These are phyloP conservation scores for Jatropha curcas DNA, from an alignment of 345 rosid species.

Conservation along the genomic window DNA sequence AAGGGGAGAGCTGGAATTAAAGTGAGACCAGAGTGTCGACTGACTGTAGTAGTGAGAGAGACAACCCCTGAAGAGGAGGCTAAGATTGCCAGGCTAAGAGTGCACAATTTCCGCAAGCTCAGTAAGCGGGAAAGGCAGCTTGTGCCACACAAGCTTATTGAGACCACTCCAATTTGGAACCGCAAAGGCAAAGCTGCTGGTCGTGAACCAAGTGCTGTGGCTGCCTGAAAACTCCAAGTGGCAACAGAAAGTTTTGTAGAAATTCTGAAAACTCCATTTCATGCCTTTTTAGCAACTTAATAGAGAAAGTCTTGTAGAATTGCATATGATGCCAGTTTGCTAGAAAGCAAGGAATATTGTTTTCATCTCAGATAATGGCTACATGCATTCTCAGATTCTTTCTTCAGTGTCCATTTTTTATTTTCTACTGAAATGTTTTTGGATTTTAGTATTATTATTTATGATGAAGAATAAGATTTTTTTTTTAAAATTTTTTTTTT, in stretches of 20 bases:
- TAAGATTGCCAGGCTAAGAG: constrained; percentile 74
- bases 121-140: constrained; percentile 68
- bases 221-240: constrained; percentile 5
- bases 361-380: not conserved
- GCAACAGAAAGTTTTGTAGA: not conserved
- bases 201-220: not conserved
- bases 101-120: constrained; percentile 72
- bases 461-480: no score
- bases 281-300: not conserved
- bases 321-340: not conserved
- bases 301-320: not conserved
- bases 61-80: constrained; percentile 85
- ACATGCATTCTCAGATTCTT: not conserved
- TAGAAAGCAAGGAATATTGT: not conserved
- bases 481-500: no score
- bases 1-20: constrained; percentile 65
- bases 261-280: not conserved
- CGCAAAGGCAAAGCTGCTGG: constrained; percentile 48
- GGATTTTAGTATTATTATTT: not conserved
- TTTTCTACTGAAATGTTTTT: not conserved
- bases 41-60: constrained; percentile 84
- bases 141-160: constrained; percentile 75
- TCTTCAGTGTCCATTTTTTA: not conserved
- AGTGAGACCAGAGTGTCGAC: constrained; percentile 65
- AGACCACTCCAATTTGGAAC: constrained; percentile 83